Evolutionary conservation across 768 basidiomycete species (phyloP), one percentile per base, ranked within the genome.

Genomic region (Tricholoma bakamatsutake): DNA sequence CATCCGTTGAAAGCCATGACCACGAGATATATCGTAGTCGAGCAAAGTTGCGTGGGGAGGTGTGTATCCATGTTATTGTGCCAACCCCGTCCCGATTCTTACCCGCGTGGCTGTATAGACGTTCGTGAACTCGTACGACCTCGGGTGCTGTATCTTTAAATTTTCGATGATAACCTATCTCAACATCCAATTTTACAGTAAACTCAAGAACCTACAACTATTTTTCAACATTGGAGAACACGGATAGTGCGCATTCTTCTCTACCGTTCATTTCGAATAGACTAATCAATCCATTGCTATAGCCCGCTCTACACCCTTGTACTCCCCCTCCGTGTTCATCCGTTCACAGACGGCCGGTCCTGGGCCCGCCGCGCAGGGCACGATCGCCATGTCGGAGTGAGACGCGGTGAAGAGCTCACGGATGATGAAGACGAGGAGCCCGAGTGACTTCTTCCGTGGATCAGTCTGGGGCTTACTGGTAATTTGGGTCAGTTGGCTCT

Each of bases 61-160:
- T 88, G 56, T 34, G 81, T 69, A 4, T 10, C 27, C 59, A 21
- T 50, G 13, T 5, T 55, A 21, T 10, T 18, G 35, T 50, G 13
- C 51, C 28, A 13, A 4, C 31, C 52, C 37, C 11, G 45, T 43
- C 13, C 21, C 10, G 11, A 55, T 37, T 24, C 45, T 55, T n/a
- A 46, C 24, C 30, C 12, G 21, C 8, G 35, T 15, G 7, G 34
- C 24, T n/a, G 17, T 37, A 11, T 37, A 91, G 90, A 74, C 74
- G 1, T 98, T 94, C 64, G 77, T 92, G 10, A 98, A 98, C 64
- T 93, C 89, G 1, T 99, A 93, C 66, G 90, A 98, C 67, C 73
- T 96, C 4, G 96, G 94, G 81, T 87, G 66, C 40, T 78, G 64
- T 27, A n/a, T 45, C 50, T 17, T 45, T 46, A 30, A 24, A 5